These are phyloP conservation scores for Grosmannia penicillata DNA, from an alignment of 2,329 filamentous ascomycete genomes.

Conservation along the genomic window DNA sequence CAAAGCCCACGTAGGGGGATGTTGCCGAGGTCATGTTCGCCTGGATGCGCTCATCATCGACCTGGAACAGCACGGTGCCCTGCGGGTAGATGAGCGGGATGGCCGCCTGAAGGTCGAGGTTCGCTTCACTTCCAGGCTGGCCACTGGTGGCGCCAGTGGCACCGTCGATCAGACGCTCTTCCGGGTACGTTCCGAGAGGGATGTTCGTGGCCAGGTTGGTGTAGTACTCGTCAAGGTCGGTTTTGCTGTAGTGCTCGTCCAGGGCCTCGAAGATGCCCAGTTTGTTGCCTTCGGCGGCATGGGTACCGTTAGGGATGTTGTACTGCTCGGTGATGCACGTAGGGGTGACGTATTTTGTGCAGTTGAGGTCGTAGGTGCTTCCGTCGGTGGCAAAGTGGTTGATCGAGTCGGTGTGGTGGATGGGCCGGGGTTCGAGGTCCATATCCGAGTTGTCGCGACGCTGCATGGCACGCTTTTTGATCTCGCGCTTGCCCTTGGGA, in stretches of 20 bases:
- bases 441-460: constrained; percentile 1
- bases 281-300: constrained; percentile 11
- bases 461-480: neutral
- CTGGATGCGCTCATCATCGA: constrained; percentile 17
- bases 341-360: constrained; percentile 8
- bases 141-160: constrained; percentile 8
- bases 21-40: constrained; percentile 10
- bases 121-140: constrained; percentile 18
- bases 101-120: constrained; percentile 32
- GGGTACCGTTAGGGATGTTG: constrained; percentile 10
- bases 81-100: constrained; percentile 37
- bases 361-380: constrained; percentile 8
- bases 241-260: constrained; percentile 14
- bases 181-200: constrained; percentile 16
- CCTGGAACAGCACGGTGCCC: constrained; percentile 19
- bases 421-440: constrained; percentile 2
- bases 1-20: constrained; percentile 11
- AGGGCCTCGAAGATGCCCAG: constrained; percentile 15
- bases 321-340: constrained; percentile 13
- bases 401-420: neutral
- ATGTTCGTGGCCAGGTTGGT: constrained; percentile 9
- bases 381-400: constrained; percentile 4
- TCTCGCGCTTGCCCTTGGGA: neutral
- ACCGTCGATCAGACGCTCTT: constrained; percentile 13
- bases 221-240: constrained; percentile 14